Percentiles rank a stretch among this genome's conserved stretches.
Evolutionary conservation across 1,139 yeast genomes (phyloP).

Genomic region (Kurtzmaniella quercitrusa): DNA sequence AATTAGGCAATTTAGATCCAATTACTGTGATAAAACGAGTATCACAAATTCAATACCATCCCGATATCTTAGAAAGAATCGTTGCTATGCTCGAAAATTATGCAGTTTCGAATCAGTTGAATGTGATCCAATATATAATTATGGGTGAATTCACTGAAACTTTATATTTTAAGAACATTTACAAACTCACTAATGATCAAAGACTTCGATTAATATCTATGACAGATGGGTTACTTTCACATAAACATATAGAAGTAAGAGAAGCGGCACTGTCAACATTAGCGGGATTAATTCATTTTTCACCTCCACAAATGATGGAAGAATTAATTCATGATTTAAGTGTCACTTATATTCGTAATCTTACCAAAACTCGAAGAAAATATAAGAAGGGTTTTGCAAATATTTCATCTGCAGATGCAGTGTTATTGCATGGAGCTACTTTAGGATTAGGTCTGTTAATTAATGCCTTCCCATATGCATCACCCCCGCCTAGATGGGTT

Average conservation of each 20-base stretch:
- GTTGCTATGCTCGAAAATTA: slow-evolving; percentile 49
- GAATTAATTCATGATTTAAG: slow-evolving; percentile 23
- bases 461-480: slow-evolving; percentile 83
- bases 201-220: slow-evolving; percentile 48
- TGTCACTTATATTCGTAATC: slow-evolving; percentile 20
- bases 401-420: slow-evolving; percentile 36
- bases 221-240: slow-evolving; percentile 53
- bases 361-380: slow-evolving; percentile 29
- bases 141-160: slow-evolving; percentile 71
- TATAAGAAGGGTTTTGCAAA: slow-evolving; percentile 24
- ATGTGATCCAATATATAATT: slow-evolving; percentile 66
- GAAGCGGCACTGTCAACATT: slow-evolving; percentile 72
- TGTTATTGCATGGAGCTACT: slow-evolving; percentile 77
- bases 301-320: slow-evolving; percentile 56
- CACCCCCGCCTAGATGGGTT: slow-evolving; percentile 92
- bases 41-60: slow-evolving; percentile 56
- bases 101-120: slow-evolving; percentile 36
- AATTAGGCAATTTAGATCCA: slow-evolving; percentile 63
- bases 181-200: slow-evolving; percentile 49
- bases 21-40: slow-evolving; percentile 48
- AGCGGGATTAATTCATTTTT: slow-evolving; percentile 77
- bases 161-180: slow-evolving; percentile 68
- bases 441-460: slow-evolving; percentile 86
- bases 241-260: slow-evolving; percentile 71
- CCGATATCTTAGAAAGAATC: slow-evolving; percentile 38